Base-by-base conservation (phyloP, 1,139 yeast species). In the Blastobotrys proliferans region DNA sequence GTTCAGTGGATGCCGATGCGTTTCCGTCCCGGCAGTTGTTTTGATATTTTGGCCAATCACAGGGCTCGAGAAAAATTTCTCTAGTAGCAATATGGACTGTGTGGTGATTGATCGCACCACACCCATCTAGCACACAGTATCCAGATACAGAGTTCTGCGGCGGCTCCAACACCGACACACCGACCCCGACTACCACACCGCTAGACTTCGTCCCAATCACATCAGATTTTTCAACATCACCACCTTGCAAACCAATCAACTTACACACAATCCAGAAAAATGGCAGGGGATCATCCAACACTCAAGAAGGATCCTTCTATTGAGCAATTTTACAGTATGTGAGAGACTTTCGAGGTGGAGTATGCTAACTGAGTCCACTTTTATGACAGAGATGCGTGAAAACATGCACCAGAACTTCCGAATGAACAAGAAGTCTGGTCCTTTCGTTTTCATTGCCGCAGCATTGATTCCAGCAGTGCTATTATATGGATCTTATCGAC, bases 381-480 rank as follows among this genome's bases (percentile, higher is more conserved):
- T 6, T 10, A 11, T 9, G 29, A 17, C 26, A 51, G 57, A 46
- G 25, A 55, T 62, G 64, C 56, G 66, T 41, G 61, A 53, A 38
- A 58, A 59, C 53, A 51, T 60, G 40, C 55, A 57, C 30, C 50
- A 54, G 45, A 48, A 57, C 53, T 63, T 63, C 55, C 56, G 58
- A 44, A 49, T 60, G 52, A 63, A 50, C 50, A 49, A 49, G 30
- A 54, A 55, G 48, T 52, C 57, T 45, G 66, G 66, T 37, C 50
- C 58, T n/a, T 59, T 59, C 48, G 57, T 62, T 21, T 40, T 63
- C 35, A 49, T 56, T 24, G 52, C 58, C 19, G 50, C 61, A n/a
- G 67, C 61, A 17, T 46, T 61, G 39, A 52, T 62, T 28, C 68
- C 68, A 35, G 58, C 61, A 19, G 57, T 54, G 13, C 43, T 63